These are phyloP conservation scores for Tranzscheliella williamsii DNA, from an alignment of 1,284 basidiomycete genomes.

Conservation along the genomic window DNA sequence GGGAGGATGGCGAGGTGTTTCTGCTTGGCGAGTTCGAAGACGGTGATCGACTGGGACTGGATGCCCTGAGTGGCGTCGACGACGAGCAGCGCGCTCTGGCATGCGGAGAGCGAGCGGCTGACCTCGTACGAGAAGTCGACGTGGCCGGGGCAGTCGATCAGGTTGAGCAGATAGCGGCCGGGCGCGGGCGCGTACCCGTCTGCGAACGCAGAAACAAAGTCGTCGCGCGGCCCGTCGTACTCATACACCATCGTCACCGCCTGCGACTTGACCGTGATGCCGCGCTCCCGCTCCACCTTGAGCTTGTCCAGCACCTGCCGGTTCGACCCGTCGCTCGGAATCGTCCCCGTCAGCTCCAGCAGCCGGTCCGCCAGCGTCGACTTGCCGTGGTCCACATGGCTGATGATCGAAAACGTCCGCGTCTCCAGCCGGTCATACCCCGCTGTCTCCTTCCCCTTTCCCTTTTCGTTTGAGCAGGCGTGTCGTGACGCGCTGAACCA, in stretches of 20 bases:
- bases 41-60: slow-evolving; percentile 95
- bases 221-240: slow-evolving; percentile 23
- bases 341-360: slow-evolving; percentile 58
- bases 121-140: slow-evolving; percentile 74
- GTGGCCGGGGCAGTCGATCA: slow-evolving; percentile 85
- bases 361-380: slow-evolving; percentile 60
- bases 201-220: slow-evolving; percentile 30
- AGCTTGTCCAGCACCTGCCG: slow-evolving; percentile 64
- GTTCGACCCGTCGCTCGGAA: slow-evolving; percentile 51
- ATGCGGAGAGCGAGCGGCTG: slow-evolving; percentile 85
- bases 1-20: slow-evolving; percentile 80
- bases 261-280: slow-evolving; percentile 75
- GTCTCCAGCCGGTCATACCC: slow-evolving; percentile 39
- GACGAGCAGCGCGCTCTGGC: slow-evolving; percentile 84
- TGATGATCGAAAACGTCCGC: slow-evolving; percentile 57
- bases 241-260: slow-evolving; percentile 59
- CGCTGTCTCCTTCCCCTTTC: not conserved
- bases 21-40: slow-evolving; percentile 81
- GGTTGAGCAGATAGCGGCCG: slow-evolving; percentile 72
- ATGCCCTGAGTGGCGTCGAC: slow-evolving; percentile 97
- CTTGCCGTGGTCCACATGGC: slow-evolving; percentile 61
- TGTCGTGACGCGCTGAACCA: not conserved
- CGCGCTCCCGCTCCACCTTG: slow-evolving; percentile 92
- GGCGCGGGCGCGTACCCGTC: slow-evolving; percentile 25
- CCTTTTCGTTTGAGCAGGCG: not conserved